Evolutionary conservation across 352 stramenopile genomes (phyloP), one percentile per base, ranked within the genome.

Genomic region (Pythium pectinolyticum): DNA sequence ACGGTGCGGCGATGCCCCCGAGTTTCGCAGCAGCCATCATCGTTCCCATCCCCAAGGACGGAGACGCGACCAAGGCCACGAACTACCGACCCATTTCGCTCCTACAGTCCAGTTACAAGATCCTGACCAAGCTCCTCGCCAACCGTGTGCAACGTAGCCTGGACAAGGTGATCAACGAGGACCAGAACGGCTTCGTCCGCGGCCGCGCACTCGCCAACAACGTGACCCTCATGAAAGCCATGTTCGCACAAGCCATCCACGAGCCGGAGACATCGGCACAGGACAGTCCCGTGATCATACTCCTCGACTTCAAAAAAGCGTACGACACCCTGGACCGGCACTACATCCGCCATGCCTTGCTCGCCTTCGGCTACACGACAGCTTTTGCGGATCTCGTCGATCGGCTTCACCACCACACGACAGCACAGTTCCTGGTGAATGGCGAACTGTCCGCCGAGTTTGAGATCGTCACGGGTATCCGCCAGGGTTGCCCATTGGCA

Each of bases 181-280:
- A 70, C 27, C 66, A 77, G 17, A 60, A 72, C 17, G 70, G 70
- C 0, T 74, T 77, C 37, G 61, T 75, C 0, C 45, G 60, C 0
- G 50, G 56, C 2, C 34, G 63, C 8, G 25, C 24, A 0, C 2
- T 69, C 17, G 25, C 27, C 0, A 32, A 63, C 47, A 63, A n/a
- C n/a, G n/a, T n/a, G n/a, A n/a, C n/a, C n/a, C n/a, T n/a, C n/a
- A n/a, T n/a, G n/a, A n/a, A n/a, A n/a, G n/a, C n/a, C n/a, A n/a
- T n/a, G n/a, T n/a, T n/a, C n/a, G n/a, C n/a, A n/a, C n/a, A n/a
- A n/a, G n/a, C n/a, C n/a, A n/a, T n/a, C n/a, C n/a, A n/a, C n/a
- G n/a, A n/a, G n/a, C n/a, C n/a, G n/a, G n/a, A n/a, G n/a, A n/a
- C n/a, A n/a, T n/a, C n/a, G n/a, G n/a, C n/a, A n/a, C n/a, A n/a